phyloP scores from a whole-genome alignment of 768 basidiomycete genomes.

The Trametes coccinea region DNA sequence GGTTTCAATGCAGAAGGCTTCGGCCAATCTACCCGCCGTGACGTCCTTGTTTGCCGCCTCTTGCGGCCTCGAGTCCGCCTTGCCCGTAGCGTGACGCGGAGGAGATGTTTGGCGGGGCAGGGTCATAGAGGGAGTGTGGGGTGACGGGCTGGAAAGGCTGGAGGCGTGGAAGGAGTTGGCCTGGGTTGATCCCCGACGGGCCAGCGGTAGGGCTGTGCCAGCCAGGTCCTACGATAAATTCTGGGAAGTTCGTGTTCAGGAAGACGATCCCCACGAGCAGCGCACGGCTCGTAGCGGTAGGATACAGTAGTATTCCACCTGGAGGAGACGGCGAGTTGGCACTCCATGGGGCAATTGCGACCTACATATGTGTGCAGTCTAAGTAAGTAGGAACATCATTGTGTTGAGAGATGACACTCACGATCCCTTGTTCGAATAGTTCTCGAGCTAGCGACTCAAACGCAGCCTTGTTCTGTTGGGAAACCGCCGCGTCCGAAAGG shows the following conservation, averaged over 20 bases:
- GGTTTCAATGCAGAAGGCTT: conserved; percentile 8
- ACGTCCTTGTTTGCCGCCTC: conserved; percentile 6
- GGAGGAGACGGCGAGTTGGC: conserved; percentile 43
- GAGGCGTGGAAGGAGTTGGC: conserved; percentile 16
- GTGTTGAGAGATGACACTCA: conserved; percentile 32
- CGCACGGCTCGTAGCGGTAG: conserved; percentile 25
- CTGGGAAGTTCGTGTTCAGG: conserved; percentile 28
- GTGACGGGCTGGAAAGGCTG: conserved; percentile 21
- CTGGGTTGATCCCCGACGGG: conserved; percentile 5
- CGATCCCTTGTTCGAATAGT: conserved; percentile 53
- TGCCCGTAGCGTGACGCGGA: conserved; percentile 25
- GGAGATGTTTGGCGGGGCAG: conserved; percentile 27
- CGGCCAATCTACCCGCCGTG: conserved; percentile 12
- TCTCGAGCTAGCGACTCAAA: conserved; percentile 57
- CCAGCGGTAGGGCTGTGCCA: conserved; percentile 1
- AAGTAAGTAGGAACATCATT: neutral
- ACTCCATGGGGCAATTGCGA: conserved; percentile 55
- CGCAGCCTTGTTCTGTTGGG: conserved; percentile 51
- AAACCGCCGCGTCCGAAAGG: conserved; percentile 48
- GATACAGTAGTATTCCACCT: conserved; percentile 43
- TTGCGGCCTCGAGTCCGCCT: neutral
- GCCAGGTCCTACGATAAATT: conserved; percentile 19
- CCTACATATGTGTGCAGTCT: conserved; percentile 33
- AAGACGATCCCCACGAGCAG: conserved; percentile 32
- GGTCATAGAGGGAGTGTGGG: conserved; percentile 19